These are phyloP conservation scores for Suillus cothurnatus DNA, from an alignment of 768 basidiomycete genomes.

Conservation along the genomic window DNA sequence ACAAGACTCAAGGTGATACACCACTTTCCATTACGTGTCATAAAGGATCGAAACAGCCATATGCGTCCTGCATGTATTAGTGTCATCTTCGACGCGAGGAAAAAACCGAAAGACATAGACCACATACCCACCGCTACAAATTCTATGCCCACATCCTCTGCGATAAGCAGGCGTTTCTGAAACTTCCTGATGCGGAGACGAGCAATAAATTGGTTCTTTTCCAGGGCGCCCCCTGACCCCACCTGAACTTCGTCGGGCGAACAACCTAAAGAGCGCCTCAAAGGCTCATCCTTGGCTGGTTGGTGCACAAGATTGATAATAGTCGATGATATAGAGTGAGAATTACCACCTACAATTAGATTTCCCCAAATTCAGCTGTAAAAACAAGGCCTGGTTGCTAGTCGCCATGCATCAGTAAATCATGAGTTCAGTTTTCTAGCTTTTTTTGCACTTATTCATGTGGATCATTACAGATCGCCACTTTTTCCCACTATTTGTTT, in stretches of 20 bases:
- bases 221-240: conserved; percentile 46
- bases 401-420: neutral
- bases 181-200: conserved; percentile 53
- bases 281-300: conserved; percentile 41
- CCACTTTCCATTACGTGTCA: neutral
- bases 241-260: conserved; percentile 53
- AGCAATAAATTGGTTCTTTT: conserved; percentile 47
- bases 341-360: neutral
- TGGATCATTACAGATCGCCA: no score
- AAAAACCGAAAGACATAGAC: neutral
- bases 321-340: no score
- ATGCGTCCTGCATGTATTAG: neutral
- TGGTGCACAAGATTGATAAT: no score
- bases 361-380: neutral
- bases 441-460: neutral
- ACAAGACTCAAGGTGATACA: no score
- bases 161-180: conserved; percentile 63
- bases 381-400: no score
- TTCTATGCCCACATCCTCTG: conserved; percentile 50
- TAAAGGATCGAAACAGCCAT: neutral
- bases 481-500: neutral
- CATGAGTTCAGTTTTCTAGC: neutral
- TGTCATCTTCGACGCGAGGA: neutral
- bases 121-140: conserved; percentile 42
- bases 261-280: conserved; percentile 27